A percentile compares a stretch with the other conserved stretches of the same genome.
Evolutionary conservation across 2,329 filamentous ascomycete species (phyloP).

Genomic region (Trichophyton simii): DNA sequence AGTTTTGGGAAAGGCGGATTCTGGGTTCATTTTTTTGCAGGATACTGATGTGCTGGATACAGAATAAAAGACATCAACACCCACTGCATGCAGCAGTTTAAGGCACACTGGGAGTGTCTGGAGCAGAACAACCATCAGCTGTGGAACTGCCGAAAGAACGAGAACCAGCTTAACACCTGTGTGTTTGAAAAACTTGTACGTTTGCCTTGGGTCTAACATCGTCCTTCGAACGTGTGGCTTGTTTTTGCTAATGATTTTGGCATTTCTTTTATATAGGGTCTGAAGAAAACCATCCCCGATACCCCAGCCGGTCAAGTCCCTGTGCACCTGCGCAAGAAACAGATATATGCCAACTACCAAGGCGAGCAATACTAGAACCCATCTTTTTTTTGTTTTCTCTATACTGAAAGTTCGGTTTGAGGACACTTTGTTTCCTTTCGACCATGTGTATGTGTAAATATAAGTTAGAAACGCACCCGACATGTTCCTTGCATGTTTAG

Average conservation of each 20-base stretch:
- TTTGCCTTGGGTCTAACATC: slow-evolving; percentile 13
- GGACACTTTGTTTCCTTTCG: background rate
- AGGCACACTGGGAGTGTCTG: slow-evolving; percentile 85
- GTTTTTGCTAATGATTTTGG: slow-evolving; percentile 2
- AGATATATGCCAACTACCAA: slow-evolving; percentile 32
- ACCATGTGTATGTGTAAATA: slow-evolving; percentile 4
- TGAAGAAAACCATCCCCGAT: slow-evolving; percentile 70
- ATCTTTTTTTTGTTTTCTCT: background rate
- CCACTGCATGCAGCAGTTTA: slow-evolving; percentile 82
- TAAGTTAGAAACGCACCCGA: slow-evolving; percentile 1
- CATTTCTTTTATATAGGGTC: slow-evolving; percentile 44
- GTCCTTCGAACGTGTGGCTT: background rate
- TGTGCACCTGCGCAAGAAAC: slow-evolving; percentile 55
- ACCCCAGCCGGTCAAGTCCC: slow-evolving; percentile 57
- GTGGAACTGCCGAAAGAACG: slow-evolving; percentile 81
- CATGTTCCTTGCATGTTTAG: background rate
- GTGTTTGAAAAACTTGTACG: slow-evolving; percentile 90
- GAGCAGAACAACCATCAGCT: slow-evolving; percentile 97
- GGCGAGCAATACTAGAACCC: slow-evolving; percentile 26
- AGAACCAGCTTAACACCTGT: slow-evolving; percentile 87
- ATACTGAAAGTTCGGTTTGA: background rate
- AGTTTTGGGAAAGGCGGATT: too few species aligned
- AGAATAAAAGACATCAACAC: slow-evolving; percentile 94
- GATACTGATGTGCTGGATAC: slow-evolving; percentile 6
- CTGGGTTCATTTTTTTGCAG: too few species aligned